These are phyloP conservation scores for Lumnitzera racemosa DNA, from an alignment of 345 rosid species.

Conservation along the genomic window DNA sequence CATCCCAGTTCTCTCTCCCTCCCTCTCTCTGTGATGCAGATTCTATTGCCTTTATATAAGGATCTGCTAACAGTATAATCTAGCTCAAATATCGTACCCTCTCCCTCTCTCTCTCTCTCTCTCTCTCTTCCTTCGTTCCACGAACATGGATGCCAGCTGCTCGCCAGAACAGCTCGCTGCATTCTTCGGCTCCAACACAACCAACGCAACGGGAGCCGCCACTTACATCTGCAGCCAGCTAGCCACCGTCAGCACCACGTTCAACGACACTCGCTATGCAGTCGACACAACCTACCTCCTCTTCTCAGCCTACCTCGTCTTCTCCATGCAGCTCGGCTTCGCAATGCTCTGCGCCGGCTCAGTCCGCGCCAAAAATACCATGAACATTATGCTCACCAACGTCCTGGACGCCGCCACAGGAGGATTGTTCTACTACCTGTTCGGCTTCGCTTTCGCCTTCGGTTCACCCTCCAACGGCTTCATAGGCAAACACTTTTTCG, in stretches of 20 bases:
- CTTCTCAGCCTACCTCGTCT: slow-evolving; percentile 89
- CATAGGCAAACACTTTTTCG: slow-evolving; percentile 73
- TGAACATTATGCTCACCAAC: slow-evolving; percentile 96
- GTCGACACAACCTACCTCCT: slow-evolving; percentile 79
- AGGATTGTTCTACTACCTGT: slow-evolving; percentile 79
- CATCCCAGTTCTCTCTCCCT: no score
- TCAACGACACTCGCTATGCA: slow-evolving; percentile 54
- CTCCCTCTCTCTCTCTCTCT: not conserved
- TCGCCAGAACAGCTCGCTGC: slow-evolving; percentile 29
- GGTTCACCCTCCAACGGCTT: slow-evolving; percentile 72
- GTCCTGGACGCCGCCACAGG: slow-evolving; percentile 91
- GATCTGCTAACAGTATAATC: not conserved
- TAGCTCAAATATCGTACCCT: not conserved
- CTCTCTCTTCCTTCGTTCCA: not conserved
- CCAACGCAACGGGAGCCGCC: slow-evolving; percentile 39
- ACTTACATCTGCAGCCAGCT: slow-evolving; percentile 46
- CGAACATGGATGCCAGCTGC: slow-evolving; percentile 21
- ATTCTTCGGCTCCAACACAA: slow-evolving; percentile 51
- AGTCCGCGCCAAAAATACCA: slow-evolving; percentile 84
- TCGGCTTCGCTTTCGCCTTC: slow-evolving; percentile 89
- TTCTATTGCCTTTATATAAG: not conserved
- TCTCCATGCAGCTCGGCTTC: slow-evolving; percentile 90
- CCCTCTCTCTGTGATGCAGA: no score
- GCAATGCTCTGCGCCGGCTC: slow-evolving; percentile 99
- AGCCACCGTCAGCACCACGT: slow-evolving; percentile 16